These are phyloP conservation scores for Backusella liffmaniae DNA, from an alignment of 192 early-diverging fungal species.

Conservation along the genomic window DNA sequence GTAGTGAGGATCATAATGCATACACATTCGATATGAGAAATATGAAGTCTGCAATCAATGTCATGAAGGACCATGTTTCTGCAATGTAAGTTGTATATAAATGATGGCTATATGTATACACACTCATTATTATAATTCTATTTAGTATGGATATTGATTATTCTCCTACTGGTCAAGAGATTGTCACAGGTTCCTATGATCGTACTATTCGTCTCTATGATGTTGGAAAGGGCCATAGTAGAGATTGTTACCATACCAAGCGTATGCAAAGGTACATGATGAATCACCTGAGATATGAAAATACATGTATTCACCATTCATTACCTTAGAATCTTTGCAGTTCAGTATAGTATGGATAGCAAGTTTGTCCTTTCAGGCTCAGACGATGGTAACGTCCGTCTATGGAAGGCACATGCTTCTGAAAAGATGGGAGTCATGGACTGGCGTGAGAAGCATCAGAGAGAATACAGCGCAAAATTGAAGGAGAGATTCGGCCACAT, in stretches of 20 bases:
- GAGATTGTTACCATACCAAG: conserved; percentile 97
- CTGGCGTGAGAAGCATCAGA: conserved; percentile 71
- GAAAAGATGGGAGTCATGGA: conserved; percentile 72
- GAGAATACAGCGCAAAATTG: conserved; percentile 84
- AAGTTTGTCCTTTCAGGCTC: conserved; percentile 94
- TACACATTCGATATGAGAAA: conserved; percentile 99
- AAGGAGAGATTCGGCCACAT: conserved; percentile 92
- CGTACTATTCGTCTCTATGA: conserved; percentile 88
- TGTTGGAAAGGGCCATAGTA: conserved; percentile 72
- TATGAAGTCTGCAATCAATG: conserved; percentile 80
- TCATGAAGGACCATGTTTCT: conserved; percentile 95
- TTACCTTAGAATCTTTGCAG: conserved; percentile 82
- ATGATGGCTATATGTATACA: background rate
- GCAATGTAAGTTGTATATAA: conserved; percentile 68
- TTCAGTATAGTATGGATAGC: conserved; percentile 91
- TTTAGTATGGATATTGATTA: conserved; percentile 90
- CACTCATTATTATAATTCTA: background rate
- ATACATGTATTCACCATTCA: conserved; percentile 32
- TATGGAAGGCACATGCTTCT: conserved; percentile 95
- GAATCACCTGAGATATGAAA: background rate
- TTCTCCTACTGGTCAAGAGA: conserved; percentile 94
- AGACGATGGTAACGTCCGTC: conserved; percentile 95
- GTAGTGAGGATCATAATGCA: conserved; percentile 97
- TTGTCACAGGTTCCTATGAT: conserved; percentile 97
- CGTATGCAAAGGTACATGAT: conserved; percentile 82